phyloP scores from a whole-genome alignment of 768 basidiomycete species.

The Leccinum sublutescens region DNA sequence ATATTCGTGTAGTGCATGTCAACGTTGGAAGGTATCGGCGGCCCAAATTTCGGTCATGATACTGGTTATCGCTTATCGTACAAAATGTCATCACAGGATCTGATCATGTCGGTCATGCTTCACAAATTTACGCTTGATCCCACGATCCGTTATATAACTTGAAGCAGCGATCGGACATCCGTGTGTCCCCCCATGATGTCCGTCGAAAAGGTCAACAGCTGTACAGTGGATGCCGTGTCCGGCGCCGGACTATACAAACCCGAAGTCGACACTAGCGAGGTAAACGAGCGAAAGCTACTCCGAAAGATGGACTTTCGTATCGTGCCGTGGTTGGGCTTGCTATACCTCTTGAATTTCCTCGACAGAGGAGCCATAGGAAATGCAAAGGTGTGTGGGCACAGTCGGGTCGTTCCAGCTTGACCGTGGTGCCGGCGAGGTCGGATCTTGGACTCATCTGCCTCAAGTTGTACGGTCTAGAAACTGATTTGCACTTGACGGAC shows the following conservation, averaged over 20 bases:
- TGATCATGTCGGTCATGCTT: no score
- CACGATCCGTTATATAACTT: not conserved
- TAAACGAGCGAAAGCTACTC: conserved; percentile 55
- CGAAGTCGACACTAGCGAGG: conserved; percentile 48
- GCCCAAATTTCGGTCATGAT: not conserved
- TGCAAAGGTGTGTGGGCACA: conserved; percentile 50
- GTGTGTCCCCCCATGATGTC: conserved; percentile 3
- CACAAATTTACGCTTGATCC: not conserved
- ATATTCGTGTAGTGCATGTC: conserved; percentile 46
- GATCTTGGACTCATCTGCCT: not conserved
- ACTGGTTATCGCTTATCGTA: not conserved
- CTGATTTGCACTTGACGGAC: conserved; percentile 57
- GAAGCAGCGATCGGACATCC: not conserved
- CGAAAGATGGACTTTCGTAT: conserved; percentile 64
- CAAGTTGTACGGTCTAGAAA: conserved; percentile 59
- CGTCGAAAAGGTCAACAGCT: not conserved
- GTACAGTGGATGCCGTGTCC: not conserved
- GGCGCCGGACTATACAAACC: conserved; percentile 40
- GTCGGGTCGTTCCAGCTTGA: not conserved
- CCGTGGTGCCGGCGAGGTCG: not conserved
- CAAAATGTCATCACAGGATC: not conserved
- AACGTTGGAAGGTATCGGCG: not conserved
- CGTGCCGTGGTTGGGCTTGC: conserved; percentile 71
- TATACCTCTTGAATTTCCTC: conserved; percentile 77
- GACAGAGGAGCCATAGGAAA: conserved; percentile 66